A percentile compares a stretch with the other conserved stretches of the same genome.
phyloP scores from a whole-genome alignment of 2,329 filamentous ascomycete genomes.

The Elsinoe fawcettii region DNA sequence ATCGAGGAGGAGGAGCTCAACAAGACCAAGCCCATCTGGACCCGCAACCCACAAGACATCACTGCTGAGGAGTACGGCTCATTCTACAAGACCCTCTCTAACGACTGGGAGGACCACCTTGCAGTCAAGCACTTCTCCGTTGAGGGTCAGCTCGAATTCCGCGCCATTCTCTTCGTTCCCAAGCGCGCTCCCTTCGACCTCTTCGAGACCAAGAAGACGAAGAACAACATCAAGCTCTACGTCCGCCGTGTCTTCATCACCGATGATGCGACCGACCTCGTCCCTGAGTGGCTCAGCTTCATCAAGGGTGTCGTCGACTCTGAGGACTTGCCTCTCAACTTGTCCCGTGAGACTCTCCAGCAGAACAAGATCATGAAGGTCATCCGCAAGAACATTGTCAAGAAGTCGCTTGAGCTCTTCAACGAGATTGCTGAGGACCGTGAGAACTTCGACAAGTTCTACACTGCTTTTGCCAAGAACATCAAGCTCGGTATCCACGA shows the following conservation, averaged over 20 bases:
- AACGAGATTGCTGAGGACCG: constrained; percentile 98
- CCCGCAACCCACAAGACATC: constrained; percentile 94
- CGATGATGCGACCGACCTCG: constrained; percentile 96
- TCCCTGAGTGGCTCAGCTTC: constrained; percentile 98
- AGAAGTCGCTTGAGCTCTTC: constrained; percentile 99
- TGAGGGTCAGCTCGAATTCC: constrained; percentile 99
- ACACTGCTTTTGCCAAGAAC: constrained; percentile 99
- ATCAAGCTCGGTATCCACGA: constrained; percentile 99
- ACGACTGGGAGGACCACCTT: constrained; percentile 99
- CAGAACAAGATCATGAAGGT: constrained; percentile 99
- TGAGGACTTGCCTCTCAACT: constrained; percentile 97
- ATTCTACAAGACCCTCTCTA: constrained; percentile 99
- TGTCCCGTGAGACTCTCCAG: constrained; percentile 99
- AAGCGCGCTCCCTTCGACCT: constrained; percentile 99
- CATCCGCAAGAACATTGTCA: constrained; percentile 99
- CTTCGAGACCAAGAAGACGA: constrained; percentile 99
- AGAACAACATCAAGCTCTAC: constrained; percentile 99
- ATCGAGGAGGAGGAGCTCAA: constrained; percentile 99
- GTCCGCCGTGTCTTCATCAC: constrained; percentile 99
- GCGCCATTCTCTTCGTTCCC: constrained; percentile 97
- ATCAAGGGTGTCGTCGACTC: constrained; percentile 99
- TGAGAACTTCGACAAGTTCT: constrained; percentile 99
- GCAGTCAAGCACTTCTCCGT: constrained; percentile 99
- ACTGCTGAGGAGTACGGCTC: constrained; percentile 91
- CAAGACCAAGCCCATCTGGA: constrained; percentile 99